These are phyloP conservation scores for Lablab purpureus DNA, from an alignment of 306 rosid genomes.

Conservation along the genomic window DNA sequence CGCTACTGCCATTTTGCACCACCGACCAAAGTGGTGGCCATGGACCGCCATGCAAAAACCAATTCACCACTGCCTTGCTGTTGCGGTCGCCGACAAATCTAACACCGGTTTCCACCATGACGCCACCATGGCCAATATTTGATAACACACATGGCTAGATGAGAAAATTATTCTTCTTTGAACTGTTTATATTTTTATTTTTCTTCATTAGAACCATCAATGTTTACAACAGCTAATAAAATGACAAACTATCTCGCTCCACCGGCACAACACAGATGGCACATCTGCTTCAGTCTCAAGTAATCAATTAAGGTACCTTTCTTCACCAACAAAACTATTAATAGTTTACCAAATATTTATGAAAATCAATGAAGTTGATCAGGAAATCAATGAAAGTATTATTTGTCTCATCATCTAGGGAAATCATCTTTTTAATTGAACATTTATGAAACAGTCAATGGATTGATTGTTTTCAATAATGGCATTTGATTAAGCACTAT, in stretches of 20 bases:
- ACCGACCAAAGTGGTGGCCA: no score
- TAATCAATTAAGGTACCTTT: not conserved
- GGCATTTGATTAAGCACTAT: not conserved
- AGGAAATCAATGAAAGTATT: not conserved
- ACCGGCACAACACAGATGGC: not conserved
- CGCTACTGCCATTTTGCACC: no score
- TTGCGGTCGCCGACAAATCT: no score
- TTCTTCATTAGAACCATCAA: not conserved
- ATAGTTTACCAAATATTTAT: not conserved
- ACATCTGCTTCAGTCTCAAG: not conserved
- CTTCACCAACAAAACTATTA: conserved; percentile 12
- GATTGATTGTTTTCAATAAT: not conserved
- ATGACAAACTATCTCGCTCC: not conserved
- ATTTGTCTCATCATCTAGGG: not conserved
- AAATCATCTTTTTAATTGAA: not conserved
- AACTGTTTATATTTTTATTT: not conserved
- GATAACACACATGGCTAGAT: not conserved
- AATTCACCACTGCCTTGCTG: no score
- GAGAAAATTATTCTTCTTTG: not conserved
- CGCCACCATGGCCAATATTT: no score
- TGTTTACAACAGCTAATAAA: not conserved
- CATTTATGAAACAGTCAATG: conserved; percentile 13
- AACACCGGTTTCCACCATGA: no score
- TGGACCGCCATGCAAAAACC: no score
- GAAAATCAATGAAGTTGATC: not conserved